Evolutionary conservation across 2,329 filamentous ascomycete species (phyloP), one percentile per base, ranked within the genome.

Genomic region (Cytospora schulzeri): DNA sequence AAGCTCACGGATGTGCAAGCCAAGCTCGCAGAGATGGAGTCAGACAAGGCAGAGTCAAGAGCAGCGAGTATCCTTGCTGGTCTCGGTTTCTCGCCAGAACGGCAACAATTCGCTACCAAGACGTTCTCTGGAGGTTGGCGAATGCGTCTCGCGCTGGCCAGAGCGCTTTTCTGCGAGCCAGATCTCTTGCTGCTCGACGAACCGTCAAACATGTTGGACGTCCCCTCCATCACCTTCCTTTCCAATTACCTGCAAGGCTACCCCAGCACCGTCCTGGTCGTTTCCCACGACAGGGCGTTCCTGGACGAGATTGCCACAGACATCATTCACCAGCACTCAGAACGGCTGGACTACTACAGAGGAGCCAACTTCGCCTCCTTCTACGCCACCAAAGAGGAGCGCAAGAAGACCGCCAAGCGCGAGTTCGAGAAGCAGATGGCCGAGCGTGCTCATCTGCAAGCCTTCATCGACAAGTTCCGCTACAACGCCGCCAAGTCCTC

Each of bases 181-280:
- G 95, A 99, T 79, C 83, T 99, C 60, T 81, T 99, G 66, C 85
- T 99, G 76, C 92, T 99, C 71, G 95, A 99, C 82, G 95, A 99
- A 88, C 95, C 95, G 80, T 98, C 94, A 63, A 98, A 98, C 88
- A 98, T 98, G 94, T 93, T 99, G 92, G 95, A 98, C 79, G 95
- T 99, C 64, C 95, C 95, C n/a, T 98, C 95, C 28, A 98, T 99
- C 74, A 96, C 95, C 63, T 99, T 98, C 86, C 85, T 99, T 76
- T 91, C 94, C 56, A 94, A 93, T 73, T 99, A 99, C 75, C 89
- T 99, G 11, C 93, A 97, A 77, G 83, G 83, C 57, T 99, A 99
- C 75, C 94, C 94, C 48, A 97, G 92, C 78, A 98, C 95, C 2
- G 88, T 99, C 31, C 84, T 99, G 17, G 94, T 99, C 61, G 95